Evolutionary conservation across 805 yeast species (phyloP).

Genomic region (Kluyveromyces dobzhanskii): DNA sequence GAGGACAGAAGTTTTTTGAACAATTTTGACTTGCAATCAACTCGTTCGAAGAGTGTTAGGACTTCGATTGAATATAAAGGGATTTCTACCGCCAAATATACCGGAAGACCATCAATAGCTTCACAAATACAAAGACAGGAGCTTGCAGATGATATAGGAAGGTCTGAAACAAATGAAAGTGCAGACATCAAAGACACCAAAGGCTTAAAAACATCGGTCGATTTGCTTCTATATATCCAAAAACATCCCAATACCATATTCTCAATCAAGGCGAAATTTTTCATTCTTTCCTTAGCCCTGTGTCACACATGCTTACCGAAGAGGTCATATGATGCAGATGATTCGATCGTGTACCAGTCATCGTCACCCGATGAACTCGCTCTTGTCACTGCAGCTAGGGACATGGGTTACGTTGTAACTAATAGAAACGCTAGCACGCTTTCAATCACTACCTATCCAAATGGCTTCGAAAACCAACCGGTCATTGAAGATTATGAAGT

Average conservation of each 20-base stretch:
- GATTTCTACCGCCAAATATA: conserved; percentile 32
- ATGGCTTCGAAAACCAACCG: conserved; percentile 64
- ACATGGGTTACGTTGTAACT: conserved; percentile 80
- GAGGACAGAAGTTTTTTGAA: conserved; percentile 13
- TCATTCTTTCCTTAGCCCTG: conserved; percentile 70
- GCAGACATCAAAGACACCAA: conserved; percentile 11
- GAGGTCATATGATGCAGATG: conserved; percentile 31
- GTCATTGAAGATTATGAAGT: conserved; percentile 62
- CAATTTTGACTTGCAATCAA: conserved; percentile 6
- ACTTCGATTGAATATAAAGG: conserved; percentile 36
- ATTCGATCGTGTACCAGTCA: conserved; percentile 72
- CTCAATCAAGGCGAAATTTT: conserved; percentile 67
- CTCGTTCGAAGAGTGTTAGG: conserved; percentile 12
- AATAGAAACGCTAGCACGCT: conserved; percentile 56
- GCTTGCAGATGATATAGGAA: conserved; percentile 2
- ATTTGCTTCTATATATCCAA: conserved; percentile 63
- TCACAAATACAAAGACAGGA: conserved; percentile 25
- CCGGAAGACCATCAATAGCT: conserved; percentile 55
- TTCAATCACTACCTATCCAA: conserved; percentile 69
- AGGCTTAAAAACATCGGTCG: conserved; percentile 47
- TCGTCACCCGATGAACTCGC: conserved; percentile 97
- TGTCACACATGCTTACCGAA: conserved; percentile 90
- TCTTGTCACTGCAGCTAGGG: conserved; percentile 87
- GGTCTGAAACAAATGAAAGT: background rate
- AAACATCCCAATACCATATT: conserved; percentile 59